Conservation (phyloP, 805 yeast genomes). For the Cyberlindnera samutprakarnensis region DNA sequence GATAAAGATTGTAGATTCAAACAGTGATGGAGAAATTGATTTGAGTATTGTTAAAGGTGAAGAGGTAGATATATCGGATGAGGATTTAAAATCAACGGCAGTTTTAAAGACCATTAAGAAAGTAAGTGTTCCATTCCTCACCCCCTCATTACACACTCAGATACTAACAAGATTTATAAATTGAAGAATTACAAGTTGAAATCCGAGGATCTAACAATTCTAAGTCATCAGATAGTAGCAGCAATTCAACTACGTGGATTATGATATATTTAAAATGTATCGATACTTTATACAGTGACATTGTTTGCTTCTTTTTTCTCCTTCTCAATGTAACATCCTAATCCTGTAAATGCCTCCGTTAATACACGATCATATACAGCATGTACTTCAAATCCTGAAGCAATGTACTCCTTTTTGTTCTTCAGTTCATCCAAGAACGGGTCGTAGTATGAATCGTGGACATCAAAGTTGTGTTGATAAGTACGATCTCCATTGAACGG, state of each 20-base stretch:
- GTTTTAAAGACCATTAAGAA: conserved; percentile 30
- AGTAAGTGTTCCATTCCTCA: conserved; percentile 1
- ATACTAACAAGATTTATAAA: too few species aligned
- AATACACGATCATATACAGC: conserved; percentile 68
- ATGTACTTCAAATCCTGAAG: conserved; percentile 77
- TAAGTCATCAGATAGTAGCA: conserved; percentile 38
- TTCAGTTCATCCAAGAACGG: conserved; percentile 50
- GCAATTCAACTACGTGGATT: conserved; percentile 42
- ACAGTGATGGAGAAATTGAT: conserved; percentile 14
- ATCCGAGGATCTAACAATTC: conserved; percentile 5
- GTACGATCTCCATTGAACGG: conserved; percentile 92
- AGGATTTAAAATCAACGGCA: conserved; percentile 21
- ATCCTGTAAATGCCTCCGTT: conserved; percentile 84
- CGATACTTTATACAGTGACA: too few species aligned
- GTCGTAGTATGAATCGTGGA: conserved; percentile 47
- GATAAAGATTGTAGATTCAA: conserved; percentile 34
- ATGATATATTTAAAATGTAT: too few species aligned
- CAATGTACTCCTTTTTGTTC: conserved; percentile 59
- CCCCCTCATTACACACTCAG: conserved; percentile 8
- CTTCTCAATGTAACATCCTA: conserved; percentile 69
- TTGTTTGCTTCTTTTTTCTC: too few species aligned
- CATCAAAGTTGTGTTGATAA: conserved; percentile 39
- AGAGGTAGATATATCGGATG: conserved; percentile 27
- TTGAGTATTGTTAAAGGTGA: conserved; percentile 27
- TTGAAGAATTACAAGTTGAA: conserved; percentile 17